phyloP scores from a whole-genome alignment of 306 rosid genomes.

The Fragaria vesca region DNA sequence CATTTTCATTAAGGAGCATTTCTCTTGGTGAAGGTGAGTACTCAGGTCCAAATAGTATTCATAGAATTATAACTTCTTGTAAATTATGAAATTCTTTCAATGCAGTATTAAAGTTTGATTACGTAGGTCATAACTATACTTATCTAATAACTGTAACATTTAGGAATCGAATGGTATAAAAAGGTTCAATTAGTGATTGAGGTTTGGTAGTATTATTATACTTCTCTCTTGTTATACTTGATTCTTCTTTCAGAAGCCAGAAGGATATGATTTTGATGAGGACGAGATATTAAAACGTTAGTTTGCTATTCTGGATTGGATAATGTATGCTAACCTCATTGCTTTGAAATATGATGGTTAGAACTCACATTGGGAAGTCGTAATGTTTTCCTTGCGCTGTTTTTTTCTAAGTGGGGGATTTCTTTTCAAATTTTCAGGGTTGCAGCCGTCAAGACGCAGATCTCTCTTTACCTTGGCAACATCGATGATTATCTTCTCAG shows the following conservation, averaged over 20 bases:
- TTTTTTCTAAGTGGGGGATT: constrained; percentile 25
- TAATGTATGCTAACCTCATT: not conserved
- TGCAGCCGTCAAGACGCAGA: constrained; percentile 70
- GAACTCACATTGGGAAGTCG: too few relatives aligned
- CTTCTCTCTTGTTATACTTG: not conserved
- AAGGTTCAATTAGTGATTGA: not conserved
- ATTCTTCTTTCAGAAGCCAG: not conserved
- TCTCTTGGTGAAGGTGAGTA: constrained; percentile 67
- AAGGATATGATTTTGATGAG: not conserved
- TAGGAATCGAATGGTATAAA: too few relatives aligned
- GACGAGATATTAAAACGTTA: not conserved
- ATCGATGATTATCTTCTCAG: constrained; percentile 70
- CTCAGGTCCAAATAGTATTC: not conserved
- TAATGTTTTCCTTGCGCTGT: not conserved
- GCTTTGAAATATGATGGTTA: not conserved
- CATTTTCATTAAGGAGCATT: constrained; percentile 71
- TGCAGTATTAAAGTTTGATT: not conserved
- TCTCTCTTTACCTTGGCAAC: constrained; percentile 77
- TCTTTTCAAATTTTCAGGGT: constrained; percentile 42
- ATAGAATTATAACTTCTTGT: not conserved
- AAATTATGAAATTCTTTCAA: not conserved
- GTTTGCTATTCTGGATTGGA: not conserved
- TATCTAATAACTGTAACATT: not conserved
- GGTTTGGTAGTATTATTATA: not conserved
- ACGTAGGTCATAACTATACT: not conserved